Evolutionary conservation across 1,284 basidiomycete species (phyloP).

Genomic region (Cystobasidium slooffiae): DNA sequence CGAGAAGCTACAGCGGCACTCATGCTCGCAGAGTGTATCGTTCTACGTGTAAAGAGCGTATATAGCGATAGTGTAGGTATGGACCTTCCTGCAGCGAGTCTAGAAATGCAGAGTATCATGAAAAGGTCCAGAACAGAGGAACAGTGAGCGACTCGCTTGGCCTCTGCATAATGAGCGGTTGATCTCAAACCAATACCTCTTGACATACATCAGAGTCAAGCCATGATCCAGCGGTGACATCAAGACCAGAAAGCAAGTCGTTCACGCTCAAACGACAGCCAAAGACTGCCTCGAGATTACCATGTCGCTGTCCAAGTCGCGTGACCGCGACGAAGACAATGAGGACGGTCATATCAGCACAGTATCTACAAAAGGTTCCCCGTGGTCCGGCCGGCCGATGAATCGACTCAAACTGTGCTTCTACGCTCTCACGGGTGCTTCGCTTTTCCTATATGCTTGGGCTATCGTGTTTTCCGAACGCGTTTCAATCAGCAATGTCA

Average conservation of each 20-base stretch:
- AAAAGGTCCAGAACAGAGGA: too few species aligned
- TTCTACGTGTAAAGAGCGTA: background rate
- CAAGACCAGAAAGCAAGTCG: too few species aligned
- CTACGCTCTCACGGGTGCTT: conserved; percentile 15
- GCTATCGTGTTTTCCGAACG: conserved; percentile 33
- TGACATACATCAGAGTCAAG: too few species aligned
- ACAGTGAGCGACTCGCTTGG: too few species aligned
- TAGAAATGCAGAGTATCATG: too few species aligned
- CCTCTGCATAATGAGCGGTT: too few species aligned
- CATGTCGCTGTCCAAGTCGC: conserved; percentile 12
- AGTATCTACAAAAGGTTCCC: background rate
- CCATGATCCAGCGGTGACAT: too few species aligned
- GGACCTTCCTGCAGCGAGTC: too few species aligned
- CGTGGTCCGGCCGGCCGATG: conserved; percentile 10
- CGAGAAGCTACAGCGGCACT: conserved; percentile 8
- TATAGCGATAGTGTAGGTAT: too few species aligned
- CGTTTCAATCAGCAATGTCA: conserved; percentile 28
- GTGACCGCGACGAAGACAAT: conserved; percentile 15
- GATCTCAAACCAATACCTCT: too few species aligned
- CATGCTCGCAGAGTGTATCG: background rate
- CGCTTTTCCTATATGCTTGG: conserved; percentile 38
- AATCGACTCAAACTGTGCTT: background rate
- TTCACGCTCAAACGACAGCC: too few species aligned
- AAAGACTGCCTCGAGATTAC: background rate
- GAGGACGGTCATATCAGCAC: conserved; percentile 19